Evolutionary conservation across 345 rosid genomes (phyloP), one percentile per base, ranked within the genome.

Genomic region (Theobroma cacao): DNA sequence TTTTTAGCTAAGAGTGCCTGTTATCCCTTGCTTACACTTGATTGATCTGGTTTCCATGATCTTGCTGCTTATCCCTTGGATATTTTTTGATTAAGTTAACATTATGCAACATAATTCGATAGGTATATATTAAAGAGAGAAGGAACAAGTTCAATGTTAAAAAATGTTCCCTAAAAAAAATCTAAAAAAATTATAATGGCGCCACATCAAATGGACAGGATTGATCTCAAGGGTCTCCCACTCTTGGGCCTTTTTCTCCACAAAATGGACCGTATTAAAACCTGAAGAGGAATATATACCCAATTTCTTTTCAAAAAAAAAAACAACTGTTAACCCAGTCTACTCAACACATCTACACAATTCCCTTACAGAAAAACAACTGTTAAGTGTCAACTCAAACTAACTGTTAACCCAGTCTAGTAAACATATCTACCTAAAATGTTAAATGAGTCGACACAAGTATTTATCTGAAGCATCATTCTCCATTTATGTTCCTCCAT

Each of bases 401-500:
- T n/a, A n/a, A n/a, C n/a, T n/a, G n/a, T n/a, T n/a, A n/a, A n/a
- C n/a, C n/a, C n/a, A n/a, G n/a, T n/a, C n/a, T n/a, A n/a, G n/a
- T n/a, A n/a, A n/a, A n/a, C n/a, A n/a, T n/a, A n/a, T n/a, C n/a
- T n/a, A n/a, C n/a, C n/a, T n/a, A 22, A 56, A 24, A 56, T 9
- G 5, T n/a, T 22, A 0, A 3, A 0, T 6, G 10, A 10, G 0
- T 1, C 60, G 31, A 17, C 31, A 38, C n/a, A 40, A n/a, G 3
- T 5, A 40, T n/a, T 4, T 22, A 4, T 6, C 5, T 30, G 4
- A 45, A 7, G 7, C 24, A 50, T 85, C 72, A 80, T 22, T 75
- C 76, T 58, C 70, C 75, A 14, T 60, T 77, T 92, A 88, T 48
- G 61, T 88, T 90, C 78, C 94, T 86, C 96, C 96, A 91, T 31